Evolutionary conservation across 495 filamentous ascomycete species (phyloP).

Genomic region (Recurvomyces mirabilis): DNA sequence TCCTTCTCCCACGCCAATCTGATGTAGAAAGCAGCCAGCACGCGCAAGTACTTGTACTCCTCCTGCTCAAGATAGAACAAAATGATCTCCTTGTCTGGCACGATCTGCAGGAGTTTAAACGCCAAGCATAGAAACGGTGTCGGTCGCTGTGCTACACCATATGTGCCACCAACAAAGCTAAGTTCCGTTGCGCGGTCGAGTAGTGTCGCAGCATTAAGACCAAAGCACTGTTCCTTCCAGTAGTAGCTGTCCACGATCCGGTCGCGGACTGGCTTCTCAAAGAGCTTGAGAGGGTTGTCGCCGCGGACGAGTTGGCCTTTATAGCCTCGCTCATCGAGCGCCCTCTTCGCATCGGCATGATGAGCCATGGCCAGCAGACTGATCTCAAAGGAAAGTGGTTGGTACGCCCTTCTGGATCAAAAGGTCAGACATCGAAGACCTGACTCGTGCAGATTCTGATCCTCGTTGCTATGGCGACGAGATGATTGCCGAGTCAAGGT

Average conservation of each 20-base stretch:
- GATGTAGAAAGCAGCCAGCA: constrained; percentile 82
- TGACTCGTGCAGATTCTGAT: constrained; percentile 8
- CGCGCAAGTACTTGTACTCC: constrained; percentile 61
- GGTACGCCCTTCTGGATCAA: too few relatives aligned
- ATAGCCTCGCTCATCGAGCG: constrained; percentile 44
- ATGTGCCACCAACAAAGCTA: constrained; percentile 74
- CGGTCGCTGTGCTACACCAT: constrained; percentile 68
- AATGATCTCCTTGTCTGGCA: constrained; percentile 67
- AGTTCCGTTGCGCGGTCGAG: constrained; percentile 82
- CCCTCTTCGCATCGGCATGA: constrained; percentile 34
- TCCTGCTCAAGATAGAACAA: constrained; percentile 53
- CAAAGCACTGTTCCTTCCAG: constrained; percentile 98
- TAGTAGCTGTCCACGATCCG: constrained; percentile 91
- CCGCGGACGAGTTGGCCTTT: constrained; percentile 56
- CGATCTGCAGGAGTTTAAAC: constrained; percentile 88
- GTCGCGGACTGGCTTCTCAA: constrained; percentile 87
- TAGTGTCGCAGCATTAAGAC: constrained; percentile 77
- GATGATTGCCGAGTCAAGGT: not conserved
- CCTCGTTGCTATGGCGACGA: constrained; percentile 15
- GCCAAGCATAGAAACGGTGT: constrained; percentile 88
- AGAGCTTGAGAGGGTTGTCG: constrained; percentile 76
- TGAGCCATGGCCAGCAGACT: constrained; percentile 25
- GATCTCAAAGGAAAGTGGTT: too few relatives aligned
- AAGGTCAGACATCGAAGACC: too few relatives aligned
- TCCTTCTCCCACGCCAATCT: constrained; percentile 70